Conservation (phyloP, 306 rosid genomes). For the Datisca glomerata region DNA sequence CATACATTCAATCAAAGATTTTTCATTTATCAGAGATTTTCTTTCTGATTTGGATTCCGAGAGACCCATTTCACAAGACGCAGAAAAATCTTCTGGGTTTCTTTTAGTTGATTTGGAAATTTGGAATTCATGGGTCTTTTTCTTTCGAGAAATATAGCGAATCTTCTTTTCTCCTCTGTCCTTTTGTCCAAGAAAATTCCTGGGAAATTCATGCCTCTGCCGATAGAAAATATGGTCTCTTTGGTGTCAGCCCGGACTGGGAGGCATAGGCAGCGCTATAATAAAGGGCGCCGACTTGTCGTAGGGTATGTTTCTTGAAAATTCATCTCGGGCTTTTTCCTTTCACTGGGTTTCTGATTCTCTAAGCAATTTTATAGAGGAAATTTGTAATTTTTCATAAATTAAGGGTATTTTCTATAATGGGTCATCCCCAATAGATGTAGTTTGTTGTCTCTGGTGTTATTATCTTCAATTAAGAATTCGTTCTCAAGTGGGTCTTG, state of each 20-base stretch:
- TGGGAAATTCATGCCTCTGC: constrained; percentile 26
- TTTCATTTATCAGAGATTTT: too few species aligned
- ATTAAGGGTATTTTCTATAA: too few species aligned
- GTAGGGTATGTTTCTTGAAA: constrained; percentile 61
- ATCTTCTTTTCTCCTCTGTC: constrained; percentile 22
- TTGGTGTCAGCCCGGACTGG: constrained; percentile 55
- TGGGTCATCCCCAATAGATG: too few species aligned
- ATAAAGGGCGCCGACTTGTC: constrained; percentile 62
- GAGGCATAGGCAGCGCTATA: constrained; percentile 69
- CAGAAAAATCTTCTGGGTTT: neutral
- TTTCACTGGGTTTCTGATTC: neutral
- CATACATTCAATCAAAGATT: too few species aligned
- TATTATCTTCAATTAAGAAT: neutral
- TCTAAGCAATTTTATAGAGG: neutral
- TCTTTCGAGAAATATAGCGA: constrained; percentile 34
- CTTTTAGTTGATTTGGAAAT: neutral
- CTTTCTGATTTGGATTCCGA: too few species aligned
- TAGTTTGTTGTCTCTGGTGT: too few species aligned
- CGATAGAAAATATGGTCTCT: constrained; percentile 29
- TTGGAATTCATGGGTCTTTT: constrained; percentile 78
- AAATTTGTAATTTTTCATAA: too few species aligned
- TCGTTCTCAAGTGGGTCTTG: neutral
- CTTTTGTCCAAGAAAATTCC: constrained; percentile 19
- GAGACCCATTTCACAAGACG: too few species aligned
- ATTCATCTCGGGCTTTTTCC: too few species aligned